Conservation (phyloP, 306 rosid species). For the Chamaecrista fasciculata region DNA sequence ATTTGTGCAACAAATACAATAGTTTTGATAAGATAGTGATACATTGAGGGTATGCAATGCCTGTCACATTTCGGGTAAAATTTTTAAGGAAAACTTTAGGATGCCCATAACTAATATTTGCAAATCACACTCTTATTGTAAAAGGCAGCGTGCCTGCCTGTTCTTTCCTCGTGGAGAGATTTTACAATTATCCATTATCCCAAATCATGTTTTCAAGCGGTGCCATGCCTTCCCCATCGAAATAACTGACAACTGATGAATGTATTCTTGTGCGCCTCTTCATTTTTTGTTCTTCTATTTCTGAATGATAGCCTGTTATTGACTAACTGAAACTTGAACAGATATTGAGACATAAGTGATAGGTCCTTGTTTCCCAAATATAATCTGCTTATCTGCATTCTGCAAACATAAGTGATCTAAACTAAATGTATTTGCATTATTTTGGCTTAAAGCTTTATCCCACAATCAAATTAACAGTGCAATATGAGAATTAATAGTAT, state of each 20-base stretch:
- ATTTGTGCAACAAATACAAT: background rate
- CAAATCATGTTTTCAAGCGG: no score
- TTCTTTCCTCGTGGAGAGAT: background rate
- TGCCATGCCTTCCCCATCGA: background rate
- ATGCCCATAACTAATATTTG: background rate
- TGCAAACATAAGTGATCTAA: background rate
- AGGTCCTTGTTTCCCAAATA: background rate
- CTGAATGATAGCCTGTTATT: conserved; percentile 56
- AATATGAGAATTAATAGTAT: background rate
- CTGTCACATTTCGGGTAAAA: no score
- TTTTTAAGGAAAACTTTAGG: no score
- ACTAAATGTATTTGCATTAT: background rate
- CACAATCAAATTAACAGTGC: background rate
- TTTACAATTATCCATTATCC: background rate
- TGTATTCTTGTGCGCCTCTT: background rate
- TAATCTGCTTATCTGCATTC: background rate
- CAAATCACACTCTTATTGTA: background rate
- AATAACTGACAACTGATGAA: background rate
- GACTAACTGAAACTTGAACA: conserved; percentile 73
- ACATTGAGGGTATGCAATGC: background rate
- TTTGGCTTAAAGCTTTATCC: background rate
- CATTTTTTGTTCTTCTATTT: background rate
- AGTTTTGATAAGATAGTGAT: background rate
- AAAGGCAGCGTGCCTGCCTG: background rate
- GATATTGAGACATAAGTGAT: conserved; percentile 64